Evolutionary conservation across 2,329 filamentous ascomycete genomes (phyloP), one percentile per base, ranked within the genome.

Genomic region (Diplodia scrobiculata): DNA sequence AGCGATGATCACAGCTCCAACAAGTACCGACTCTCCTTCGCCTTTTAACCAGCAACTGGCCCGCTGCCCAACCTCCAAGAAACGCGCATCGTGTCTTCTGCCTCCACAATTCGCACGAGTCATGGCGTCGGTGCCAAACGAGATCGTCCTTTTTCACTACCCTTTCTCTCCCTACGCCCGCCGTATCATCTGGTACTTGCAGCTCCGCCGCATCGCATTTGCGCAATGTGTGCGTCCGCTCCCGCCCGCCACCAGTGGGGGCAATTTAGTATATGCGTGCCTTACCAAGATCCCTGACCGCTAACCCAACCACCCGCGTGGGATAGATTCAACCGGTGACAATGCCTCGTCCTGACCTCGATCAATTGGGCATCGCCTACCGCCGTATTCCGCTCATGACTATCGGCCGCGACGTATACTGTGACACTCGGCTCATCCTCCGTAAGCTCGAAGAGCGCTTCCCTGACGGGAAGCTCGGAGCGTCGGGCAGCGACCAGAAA

Each of bases 371-470:
- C 29, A 81, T 91, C 65, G 78, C 80, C 6, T 89, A 92, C 77
- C 84, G 89, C 3, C 87, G 89, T 66, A 91, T 91, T 66, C 89
- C 89, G 1, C 72, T 91, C 60, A 76, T 91, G 60, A 78, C 86
- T 25, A 86, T 91, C 70, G 89, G 87, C 17, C 81, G 84, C 5
- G 85, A 90, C 72, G 78, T 92, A 51, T 91, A 91, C 78, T 79
- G 86, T 68, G 89, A 92, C 79, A 87, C 87, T 1, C 85, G 87
- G 2, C 83, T 91, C 25, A 91, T 91, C 70, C 75, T 92, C 21
- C 76, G 76, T 29, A 88, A 87, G 74, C 84, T 92, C 1, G 87
- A 91, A 71, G 71, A 78, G 1, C 77, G 84, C 41, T 86, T 84
- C 72, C 84, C 84, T 0, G 63, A 69, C 41, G 58, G 65, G 7